These are phyloP conservation scores for Yarrowia yakushimensis DNA, from an alignment of 805 yeast genomes.

Conservation along the genomic window DNA sequence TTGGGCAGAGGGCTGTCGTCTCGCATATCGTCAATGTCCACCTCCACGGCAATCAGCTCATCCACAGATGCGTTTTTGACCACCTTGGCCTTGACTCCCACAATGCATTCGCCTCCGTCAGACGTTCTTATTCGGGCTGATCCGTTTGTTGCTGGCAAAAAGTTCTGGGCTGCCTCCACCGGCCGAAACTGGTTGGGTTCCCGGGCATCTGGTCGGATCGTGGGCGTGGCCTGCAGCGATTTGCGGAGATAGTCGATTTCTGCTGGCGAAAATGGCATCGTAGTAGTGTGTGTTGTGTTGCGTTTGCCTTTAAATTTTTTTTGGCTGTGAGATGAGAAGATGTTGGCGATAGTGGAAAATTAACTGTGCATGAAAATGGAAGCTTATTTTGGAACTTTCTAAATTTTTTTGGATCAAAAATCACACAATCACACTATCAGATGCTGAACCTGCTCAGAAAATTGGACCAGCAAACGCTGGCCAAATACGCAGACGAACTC, in stretches of 20 bases:
- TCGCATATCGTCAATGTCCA: slow-evolving; percentile 64
- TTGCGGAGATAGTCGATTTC: slow-evolving; percentile 61
- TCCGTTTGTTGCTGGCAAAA: slow-evolving; percentile 86
- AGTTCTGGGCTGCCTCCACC: slow-evolving; percentile 72
- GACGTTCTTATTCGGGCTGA: slow-evolving; percentile 80
- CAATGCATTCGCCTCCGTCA: slow-evolving; percentile 92
- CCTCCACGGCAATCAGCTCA: slow-evolving; percentile 65
- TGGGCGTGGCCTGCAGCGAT: slow-evolving; percentile 57
- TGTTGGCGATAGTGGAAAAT: slow-evolving; percentile 16
- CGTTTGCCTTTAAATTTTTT: background rate
- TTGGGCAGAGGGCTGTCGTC: slow-evolving; percentile 72
- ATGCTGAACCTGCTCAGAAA: slow-evolving; percentile 1
- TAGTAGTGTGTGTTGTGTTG: background rate
- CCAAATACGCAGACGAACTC: slow-evolving; percentile 4
- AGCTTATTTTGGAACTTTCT: background rate
- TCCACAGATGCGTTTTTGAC: slow-evolving; percentile 44
- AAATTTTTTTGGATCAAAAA: background rate
- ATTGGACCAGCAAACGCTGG: slow-evolving; percentile 10
- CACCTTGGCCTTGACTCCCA: slow-evolving; percentile 84
- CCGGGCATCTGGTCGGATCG: slow-evolving; percentile 85
- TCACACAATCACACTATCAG: background rate
- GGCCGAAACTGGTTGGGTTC: slow-evolving; percentile 74
- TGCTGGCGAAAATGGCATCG: slow-evolving; percentile 40
- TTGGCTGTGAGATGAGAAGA: background rate
- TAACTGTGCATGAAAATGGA: background rate